phyloP scores from a whole-genome alignment of 345 rosid genomes.

The Odontarrhena argentea region DNA sequence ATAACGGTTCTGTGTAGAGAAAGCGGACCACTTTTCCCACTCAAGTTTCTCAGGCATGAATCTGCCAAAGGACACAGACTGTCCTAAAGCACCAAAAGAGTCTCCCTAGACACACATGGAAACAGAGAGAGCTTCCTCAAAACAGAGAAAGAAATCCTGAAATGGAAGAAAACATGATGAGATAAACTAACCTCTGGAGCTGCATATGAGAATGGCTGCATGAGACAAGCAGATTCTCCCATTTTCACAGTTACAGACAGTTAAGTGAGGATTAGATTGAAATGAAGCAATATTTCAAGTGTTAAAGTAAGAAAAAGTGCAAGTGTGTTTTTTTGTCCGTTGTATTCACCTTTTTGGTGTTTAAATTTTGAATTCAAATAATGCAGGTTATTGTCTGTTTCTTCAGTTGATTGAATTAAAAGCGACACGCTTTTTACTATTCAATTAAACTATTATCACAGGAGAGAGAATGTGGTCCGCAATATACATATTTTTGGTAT shows the following conservation, averaged over 20 bases:
- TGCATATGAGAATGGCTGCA: constrained; percentile 87
- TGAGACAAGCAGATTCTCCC: constrained; percentile 86
- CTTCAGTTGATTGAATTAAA: background rate
- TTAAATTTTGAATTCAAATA: constrained; percentile 42
- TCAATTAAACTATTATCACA: constrained; percentile 11
- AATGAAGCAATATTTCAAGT: constrained; percentile 8
- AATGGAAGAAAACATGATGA: constrained; percentile 6
- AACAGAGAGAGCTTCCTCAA: constrained; percentile 18
- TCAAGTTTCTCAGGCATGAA: constrained; percentile 80
- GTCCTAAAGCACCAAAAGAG: constrained; percentile 61
- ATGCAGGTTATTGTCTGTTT: constrained; percentile 24
- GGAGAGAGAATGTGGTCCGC: constrained; percentile 17
- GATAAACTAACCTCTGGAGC: constrained; percentile 57
- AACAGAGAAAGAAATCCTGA: constrained; percentile 9
- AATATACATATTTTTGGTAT: background rate
- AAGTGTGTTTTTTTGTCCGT: constrained; percentile 31
- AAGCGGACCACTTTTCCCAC: constrained; percentile 93
- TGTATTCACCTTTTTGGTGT: constrained; percentile 33
- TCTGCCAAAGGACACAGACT: constrained; percentile 92
- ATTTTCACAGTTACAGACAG: constrained; percentile 40
- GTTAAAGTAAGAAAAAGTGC: background rate
- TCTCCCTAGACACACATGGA: constrained; percentile 49
- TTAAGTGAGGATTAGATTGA: background rate
- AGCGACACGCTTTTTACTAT: constrained; percentile 11
- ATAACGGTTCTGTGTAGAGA: constrained; percentile 63